Percentiles rank a stretch among this genome's conserved stretches.
phyloP scores from a whole-genome alignment of 495 filamentous ascomycete genomes.

The Immersiella caudata region DNA sequence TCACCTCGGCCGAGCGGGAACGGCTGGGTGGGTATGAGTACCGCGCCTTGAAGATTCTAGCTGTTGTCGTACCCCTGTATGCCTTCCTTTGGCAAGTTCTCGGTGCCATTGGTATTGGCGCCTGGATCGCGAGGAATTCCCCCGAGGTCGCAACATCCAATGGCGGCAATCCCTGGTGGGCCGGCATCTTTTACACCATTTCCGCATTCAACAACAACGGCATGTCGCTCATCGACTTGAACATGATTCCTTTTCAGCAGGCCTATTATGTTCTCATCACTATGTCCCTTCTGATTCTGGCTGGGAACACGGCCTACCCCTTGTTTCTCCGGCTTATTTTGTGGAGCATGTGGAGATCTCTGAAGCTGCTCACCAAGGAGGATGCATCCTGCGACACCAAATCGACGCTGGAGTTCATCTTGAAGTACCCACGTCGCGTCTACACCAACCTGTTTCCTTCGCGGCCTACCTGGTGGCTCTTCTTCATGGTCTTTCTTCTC shows the following conservation, averaged over 20 bases:
- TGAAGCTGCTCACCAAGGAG: conserved; percentile 33
- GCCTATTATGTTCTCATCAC: conserved; percentile 73
- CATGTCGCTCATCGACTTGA: conserved; percentile 81
- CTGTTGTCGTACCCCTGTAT: conserved; percentile 73
- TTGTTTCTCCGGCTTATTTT: conserved; percentile 78
- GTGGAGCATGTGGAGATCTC: conserved; percentile 58
- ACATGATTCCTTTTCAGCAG: conserved; percentile 73
- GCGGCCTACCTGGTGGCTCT: conserved; percentile 78
- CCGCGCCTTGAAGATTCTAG: conserved; percentile 70
- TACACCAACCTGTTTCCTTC: conserved; percentile 85
- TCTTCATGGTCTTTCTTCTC: conserved; percentile 69
- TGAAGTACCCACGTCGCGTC: conserved; percentile 75
- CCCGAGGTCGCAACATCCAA: conserved; percentile 63
- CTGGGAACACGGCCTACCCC: conserved; percentile 80
- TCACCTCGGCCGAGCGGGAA: conserved; percentile 69
- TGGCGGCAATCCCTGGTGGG: conserved; percentile 67
- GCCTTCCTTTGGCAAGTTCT: conserved; percentile 71
- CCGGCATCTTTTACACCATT: conserved; percentile 68
- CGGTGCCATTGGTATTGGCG: conserved; percentile 71
- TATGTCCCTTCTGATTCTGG: conserved; percentile 76
- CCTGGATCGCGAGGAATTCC: conserved; percentile 66
- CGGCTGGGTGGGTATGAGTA: conserved; percentile 81
- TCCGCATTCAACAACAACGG: conserved; percentile 89
- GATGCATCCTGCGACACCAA: conserved; percentile 45
- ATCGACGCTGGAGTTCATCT: conserved; percentile 76